Base-by-base conservation (phyloP, 352 stramenopile species). In the Sclerospora graminicola region DNA sequence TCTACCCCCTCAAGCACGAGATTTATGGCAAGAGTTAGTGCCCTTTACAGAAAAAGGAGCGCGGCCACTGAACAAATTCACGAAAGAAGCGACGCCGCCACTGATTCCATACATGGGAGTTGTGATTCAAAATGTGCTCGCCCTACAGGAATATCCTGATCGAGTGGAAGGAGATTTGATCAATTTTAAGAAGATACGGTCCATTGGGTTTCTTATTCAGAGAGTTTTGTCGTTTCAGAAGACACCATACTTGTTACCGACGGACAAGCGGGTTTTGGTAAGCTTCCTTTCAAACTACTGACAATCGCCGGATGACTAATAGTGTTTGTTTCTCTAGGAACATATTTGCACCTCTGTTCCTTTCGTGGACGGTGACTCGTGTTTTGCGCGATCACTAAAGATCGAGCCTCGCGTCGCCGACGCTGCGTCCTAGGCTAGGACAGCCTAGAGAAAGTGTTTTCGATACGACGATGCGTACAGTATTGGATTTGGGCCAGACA, bases 131-230 rank as follows among this genome's bases (percentile, higher is more conserved):
- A 87, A 89, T 36, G 74, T 90, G 41, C 69, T 93, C 20, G 71
- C 79, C 11, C 50, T 89, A 6, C 78, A 93, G 49, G 82, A 93
- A 42, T 93, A 75, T 41, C 82, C 82, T 0, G 79, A 93, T 42
- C 66, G 57, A 14, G 60, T 89, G 4, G 74, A 89, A 48, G 72
- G 63, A 21, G 75, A 84, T 18, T 45, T 89, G 18, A 82, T 93
- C 57, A 93, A 93, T 43, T 89, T 93, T 36, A 90, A 90, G 41
- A 93, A 93, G 60, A 85, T 90, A 43, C 77, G 81, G 21, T 68
- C 79, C 24, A 82, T 88, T 26, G 63, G 74, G 4, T 54, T 20
- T 21, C 55, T 92, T 11, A 72, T 90, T 14, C 62, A 70, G 11
- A 54, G 55, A 14, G 69, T 87, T 20, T 32, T 84, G 28, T 64